These are phyloP conservation scores for Aeschynomene evenia DNA, from an alignment of 306 rosid species.

Conservation along the genomic window DNA sequence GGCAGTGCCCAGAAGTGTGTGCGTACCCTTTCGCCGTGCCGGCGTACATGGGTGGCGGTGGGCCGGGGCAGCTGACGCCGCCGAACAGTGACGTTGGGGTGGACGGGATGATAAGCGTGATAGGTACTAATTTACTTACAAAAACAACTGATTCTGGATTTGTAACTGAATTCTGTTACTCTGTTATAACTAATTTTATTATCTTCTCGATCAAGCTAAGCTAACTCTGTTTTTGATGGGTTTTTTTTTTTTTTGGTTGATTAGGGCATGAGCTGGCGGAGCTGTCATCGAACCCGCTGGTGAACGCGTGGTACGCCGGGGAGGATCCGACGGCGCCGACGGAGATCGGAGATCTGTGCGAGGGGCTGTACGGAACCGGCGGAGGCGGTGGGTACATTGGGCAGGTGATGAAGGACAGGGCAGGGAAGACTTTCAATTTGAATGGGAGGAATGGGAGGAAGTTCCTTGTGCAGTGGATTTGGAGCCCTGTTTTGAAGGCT, in stretches of 20 bases:
- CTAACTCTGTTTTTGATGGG: background rate
- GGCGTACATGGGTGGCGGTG: conserved; percentile 74
- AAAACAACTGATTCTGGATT: too few species aligned
- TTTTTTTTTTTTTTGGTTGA: too few species aligned
- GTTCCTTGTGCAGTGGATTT: conserved; percentile 86
- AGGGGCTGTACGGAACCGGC: conserved; percentile 83
- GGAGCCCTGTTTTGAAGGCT: conserved; percentile 84
- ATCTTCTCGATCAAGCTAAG: background rate
- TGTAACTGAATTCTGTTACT: background rate
- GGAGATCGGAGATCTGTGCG: conserved; percentile 87
- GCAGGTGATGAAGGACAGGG: conserved; percentile 62
- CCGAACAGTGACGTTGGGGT: conserved; percentile 43
- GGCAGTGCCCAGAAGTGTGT: conserved; percentile 90
- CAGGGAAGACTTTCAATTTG: conserved; percentile 65
- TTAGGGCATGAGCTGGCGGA: conserved; percentile 44
- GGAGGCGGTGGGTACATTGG: conserved; percentile 97
- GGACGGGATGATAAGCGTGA: conserved; percentile 47
- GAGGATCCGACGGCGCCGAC: conserved; percentile 96
- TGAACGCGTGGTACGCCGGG: conserved; percentile 96
- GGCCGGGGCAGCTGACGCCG: conserved; percentile 58
- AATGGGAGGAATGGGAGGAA: conserved; percentile 65
- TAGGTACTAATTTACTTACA: background rate
- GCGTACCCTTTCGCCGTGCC: conserved; percentile 91
- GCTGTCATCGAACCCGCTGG: conserved; percentile 45
- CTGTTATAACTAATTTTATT: background rate